These are phyloP conservation scores for Serendipita vermifera DNA, from an alignment of 768 basidiomycete genomes.

Conservation along the genomic window DNA sequence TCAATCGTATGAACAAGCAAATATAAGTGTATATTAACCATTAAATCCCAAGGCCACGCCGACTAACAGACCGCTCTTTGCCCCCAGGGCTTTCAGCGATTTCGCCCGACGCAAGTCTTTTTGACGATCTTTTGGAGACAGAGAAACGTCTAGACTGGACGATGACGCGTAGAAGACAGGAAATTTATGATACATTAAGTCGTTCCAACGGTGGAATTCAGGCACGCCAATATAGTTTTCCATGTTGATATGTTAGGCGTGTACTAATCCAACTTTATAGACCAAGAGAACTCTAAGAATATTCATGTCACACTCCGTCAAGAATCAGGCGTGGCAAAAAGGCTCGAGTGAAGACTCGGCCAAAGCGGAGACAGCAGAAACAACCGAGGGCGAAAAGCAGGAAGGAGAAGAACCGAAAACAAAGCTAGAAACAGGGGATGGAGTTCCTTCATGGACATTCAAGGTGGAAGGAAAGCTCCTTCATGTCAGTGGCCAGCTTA, in stretches of 20 bases:
- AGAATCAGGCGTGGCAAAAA: conserved; percentile 75
- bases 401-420: conserved; percentile 25
- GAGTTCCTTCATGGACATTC: conserved; percentile 80
- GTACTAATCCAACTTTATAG: conserved; percentile 26
- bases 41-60: neutral
- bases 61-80: neutral
- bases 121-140: conserved; percentile 73
- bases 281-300: conserved; percentile 71
- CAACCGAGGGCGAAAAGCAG: neutral
- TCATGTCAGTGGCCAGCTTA: conserved; percentile 23
- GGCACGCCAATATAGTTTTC: neutral
- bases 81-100: neutral
- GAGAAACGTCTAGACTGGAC: conserved; percentile 93
- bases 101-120: conserved; percentile 35
- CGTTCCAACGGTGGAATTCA: conserved; percentile 48
- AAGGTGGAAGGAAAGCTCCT: conserved; percentile 79
- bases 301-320: conserved; percentile 79
- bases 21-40: too few relatives aligned
- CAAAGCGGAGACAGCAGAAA: neutral
- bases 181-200: conserved; percentile 79
- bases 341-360: neutral
- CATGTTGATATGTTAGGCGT: neutral
- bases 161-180: conserved; percentile 76
- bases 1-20: too few relatives aligned
- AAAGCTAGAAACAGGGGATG: conserved; percentile 71